These are phyloP conservation scores for Camelina neglecta DNA, from an alignment of 345 rosid genomes.

Conservation along the genomic window DNA sequence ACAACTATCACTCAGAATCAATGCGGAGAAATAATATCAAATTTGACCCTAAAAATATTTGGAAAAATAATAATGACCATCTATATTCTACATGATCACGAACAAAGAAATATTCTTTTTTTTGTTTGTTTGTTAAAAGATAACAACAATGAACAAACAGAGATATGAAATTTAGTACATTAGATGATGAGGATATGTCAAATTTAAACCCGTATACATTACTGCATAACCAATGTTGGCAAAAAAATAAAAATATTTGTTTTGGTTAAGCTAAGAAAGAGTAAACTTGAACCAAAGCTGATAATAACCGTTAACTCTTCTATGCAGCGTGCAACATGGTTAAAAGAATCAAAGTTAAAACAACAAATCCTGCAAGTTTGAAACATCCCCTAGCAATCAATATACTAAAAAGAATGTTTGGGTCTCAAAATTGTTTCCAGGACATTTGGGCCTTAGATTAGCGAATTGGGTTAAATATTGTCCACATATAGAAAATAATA, in stretches of 20 bases:
- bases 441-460: neutral
- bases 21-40: neutral
- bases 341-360: neutral
- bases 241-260: no score
- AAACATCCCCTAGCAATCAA: neutral
- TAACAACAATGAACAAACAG: neutral
- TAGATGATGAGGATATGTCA: neutral
- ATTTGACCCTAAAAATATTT: neutral
- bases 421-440: neutral
- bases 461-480: neutral
- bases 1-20: neutral
- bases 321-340: neutral
- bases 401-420: neutral
- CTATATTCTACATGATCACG: neutral
- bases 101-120: neutral
- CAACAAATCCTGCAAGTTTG: neutral
- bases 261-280: no score
- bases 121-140: no score
- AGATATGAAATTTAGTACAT: neutral
- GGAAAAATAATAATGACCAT: neutral
- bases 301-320: no score
- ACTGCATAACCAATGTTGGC: neutral
- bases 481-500: no score
- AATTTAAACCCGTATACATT: neutral
- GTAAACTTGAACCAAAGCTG: neutral